Evolutionary conservation across 495 filamentous ascomycete species (phyloP).

Genomic region (Penicillium diatomitis): DNA sequence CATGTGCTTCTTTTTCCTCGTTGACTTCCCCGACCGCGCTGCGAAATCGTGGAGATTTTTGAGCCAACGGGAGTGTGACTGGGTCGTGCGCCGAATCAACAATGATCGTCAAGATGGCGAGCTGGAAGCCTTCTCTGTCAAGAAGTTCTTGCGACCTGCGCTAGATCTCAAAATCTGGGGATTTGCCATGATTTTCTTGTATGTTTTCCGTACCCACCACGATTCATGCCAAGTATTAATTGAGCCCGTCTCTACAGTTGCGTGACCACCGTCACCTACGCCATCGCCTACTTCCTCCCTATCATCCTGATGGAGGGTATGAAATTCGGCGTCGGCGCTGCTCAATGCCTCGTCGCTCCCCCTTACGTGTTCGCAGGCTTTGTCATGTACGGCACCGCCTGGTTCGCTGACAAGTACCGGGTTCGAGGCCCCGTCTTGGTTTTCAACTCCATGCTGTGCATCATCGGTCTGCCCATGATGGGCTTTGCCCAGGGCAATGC

Average conservation of each 20-base stretch:
- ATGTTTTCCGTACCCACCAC: neutral
- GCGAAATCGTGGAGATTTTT: constrained; percentile 47
- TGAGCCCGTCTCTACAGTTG: constrained; percentile 16
- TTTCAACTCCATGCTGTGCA: constrained; percentile 42
- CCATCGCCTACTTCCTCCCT: constrained; percentile 60
- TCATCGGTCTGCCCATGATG: constrained; percentile 45
- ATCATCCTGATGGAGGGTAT: constrained; percentile 51
- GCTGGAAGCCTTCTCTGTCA: constrained; percentile 39
- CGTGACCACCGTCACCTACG: constrained; percentile 51
- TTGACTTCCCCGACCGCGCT: constrained; percentile 49
- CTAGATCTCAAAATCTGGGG: constrained; percentile 53
- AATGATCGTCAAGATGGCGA: constrained; percentile 48
- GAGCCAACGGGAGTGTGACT: constrained; percentile 38
- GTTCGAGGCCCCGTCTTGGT: constrained; percentile 49
- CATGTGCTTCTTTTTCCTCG: constrained; percentile 42
- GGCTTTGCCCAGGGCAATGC: constrained; percentile 41
- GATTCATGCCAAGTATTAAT: neutral
- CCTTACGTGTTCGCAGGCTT: constrained; percentile 53
- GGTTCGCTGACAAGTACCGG: constrained; percentile 47
- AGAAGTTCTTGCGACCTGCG: constrained; percentile 39
- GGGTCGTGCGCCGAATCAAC: constrained; percentile 49
- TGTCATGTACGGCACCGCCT: constrained; percentile 46
- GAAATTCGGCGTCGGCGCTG: constrained; percentile 44
- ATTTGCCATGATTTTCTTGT: constrained; percentile 51
- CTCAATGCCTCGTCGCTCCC: constrained; percentile 57